Base-by-base conservation (phyloP, 768 basidiomycete species). In the Boletus rufocinnamomeus region DNA sequence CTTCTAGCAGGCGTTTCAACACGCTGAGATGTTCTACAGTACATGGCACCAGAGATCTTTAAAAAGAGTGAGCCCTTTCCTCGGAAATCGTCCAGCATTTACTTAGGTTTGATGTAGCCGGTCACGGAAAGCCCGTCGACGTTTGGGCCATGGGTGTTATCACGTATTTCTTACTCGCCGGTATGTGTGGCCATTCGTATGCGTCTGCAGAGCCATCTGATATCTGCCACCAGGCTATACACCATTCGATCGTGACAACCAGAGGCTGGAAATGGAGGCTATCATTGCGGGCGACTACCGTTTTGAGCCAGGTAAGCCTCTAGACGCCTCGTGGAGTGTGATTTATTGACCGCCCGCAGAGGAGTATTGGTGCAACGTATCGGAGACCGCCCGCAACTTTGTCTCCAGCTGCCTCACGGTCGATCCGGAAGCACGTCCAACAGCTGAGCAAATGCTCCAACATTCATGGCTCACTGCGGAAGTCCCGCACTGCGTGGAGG, bases 91-190 rank as follows among this genome's bases (percentile, higher is more conserved):
- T 48, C n/a, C 9, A 8, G 9, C 25, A 56, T 40, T 44, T 34
- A 44, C 43, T 62, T 50, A 62, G 28, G 16, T 19, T 30, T 28
- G 10, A 45, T 53, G 32, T 68, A 91, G 89, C 87, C 55, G 96
- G 96, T 4, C 96, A 99, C 66, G 85, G 89, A 43, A 97, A 92
- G 75, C 95, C 95, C 10, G 95, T 97, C 19, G 96, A 96, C 67
- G 76, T 96, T 55, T 95, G 94, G 95, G 95, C 96, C 1, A 95
- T 98, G 85, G 96, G 96, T 40, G 96, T 99, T 50, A 95, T 99
- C 73, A 91, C 96, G 14, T 98, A 98, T 76, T 97, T 97, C 87
- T 78, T 98, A 4, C 87, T 98, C 28, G 87, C 87, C 52, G 87
- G 85, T 70, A 61, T 21, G 68, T 57, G 40, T 28, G 3, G 10